Percentiles rank a stretch among this genome's conserved stretches.
These are phyloP conservation scores for Amanita muscaria DNA, from an alignment of 768 basidiomycete species.

Conservation along the genomic window DNA sequence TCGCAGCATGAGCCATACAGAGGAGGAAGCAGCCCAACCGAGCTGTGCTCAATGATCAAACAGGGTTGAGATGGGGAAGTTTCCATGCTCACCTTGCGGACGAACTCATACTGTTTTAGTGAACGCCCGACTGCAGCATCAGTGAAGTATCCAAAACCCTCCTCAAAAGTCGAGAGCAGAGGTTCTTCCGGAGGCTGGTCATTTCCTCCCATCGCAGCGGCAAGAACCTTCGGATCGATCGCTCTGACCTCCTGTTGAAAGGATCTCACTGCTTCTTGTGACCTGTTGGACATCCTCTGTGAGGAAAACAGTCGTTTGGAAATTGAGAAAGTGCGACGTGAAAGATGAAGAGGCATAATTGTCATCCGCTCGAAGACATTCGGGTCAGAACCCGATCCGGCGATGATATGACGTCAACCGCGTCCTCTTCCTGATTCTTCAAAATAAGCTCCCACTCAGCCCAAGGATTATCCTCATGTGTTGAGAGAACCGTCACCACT, in stretches of 20 bases:
- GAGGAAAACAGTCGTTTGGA: not conserved
- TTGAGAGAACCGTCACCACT: too few species aligned
- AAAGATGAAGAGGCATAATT: not conserved
- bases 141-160: slow-evolving; percentile 10
- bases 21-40: slow-evolving; percentile 2
- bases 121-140: slow-evolving; percentile 7
- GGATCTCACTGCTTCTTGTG: not conserved
- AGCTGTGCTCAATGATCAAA: slow-evolving; percentile 3
- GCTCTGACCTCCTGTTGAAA: slow-evolving; percentile 1
- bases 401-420: too few species aligned
- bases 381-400: too few species aligned
- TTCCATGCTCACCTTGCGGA: slow-evolving; percentile 7
- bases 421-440: too few species aligned
- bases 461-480: too few species aligned
- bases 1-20: slow-evolving; percentile 6
- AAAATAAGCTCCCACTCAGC: too few species aligned
- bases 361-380: too few species aligned
- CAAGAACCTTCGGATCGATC: slow-evolving; percentile 3
- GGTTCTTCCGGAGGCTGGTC: slow-evolving; percentile 10
- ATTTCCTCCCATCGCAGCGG: slow-evolving; percentile 7
- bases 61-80: slow-evolving; percentile 1
- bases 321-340: not conserved
- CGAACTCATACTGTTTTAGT: slow-evolving; percentile 5
- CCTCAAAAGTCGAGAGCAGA: slow-evolving; percentile 7
- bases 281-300: not conserved